Evolutionary conservation across 805 yeast species (phyloP).

Genomic region (Candida germanica): DNA sequence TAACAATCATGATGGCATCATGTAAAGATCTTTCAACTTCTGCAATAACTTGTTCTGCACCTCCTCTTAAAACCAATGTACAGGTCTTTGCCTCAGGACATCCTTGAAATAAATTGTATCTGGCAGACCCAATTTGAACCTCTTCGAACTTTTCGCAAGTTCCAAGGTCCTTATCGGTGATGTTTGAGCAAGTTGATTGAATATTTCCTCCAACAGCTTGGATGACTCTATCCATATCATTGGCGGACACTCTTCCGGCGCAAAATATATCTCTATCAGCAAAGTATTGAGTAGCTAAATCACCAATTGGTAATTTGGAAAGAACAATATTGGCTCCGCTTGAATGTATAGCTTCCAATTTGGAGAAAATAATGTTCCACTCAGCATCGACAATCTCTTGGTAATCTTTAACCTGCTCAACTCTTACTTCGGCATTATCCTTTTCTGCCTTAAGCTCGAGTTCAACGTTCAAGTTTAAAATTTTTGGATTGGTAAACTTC

Average conservation of each 20-base stretch:
- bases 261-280: conserved; percentile 96
- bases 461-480: conserved; percentile 84
- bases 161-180: conserved; percentile 71
- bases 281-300: conserved; percentile 96
- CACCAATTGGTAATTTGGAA: conserved; percentile 95
- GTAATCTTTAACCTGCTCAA: conserved; percentile 88
- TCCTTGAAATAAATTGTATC: conserved; percentile 90
- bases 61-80: conserved; percentile 91
- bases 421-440: conserved; percentile 97
- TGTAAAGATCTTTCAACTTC: conserved; percentile 97
- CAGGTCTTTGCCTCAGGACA: conserved; percentile 92
- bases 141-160: conserved; percentile 86
- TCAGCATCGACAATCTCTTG: conserved; percentile 99
- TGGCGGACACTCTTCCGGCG: conserved; percentile 89
- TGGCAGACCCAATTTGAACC: conserved; percentile 91
- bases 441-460: conserved; percentile 96
- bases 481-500: conserved; percentile 71
- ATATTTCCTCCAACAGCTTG: conserved; percentile 91
- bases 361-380: conserved; percentile 89
- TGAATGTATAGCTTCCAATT: conserved; percentile 74
- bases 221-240: conserved; percentile 89
- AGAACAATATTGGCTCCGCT: conserved; percentile 92
- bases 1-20: conserved; percentile 98
- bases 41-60: conserved; percentile 96
- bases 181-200: conserved; percentile 72